Conservation (phyloP, 176 grass and related monocot genomes). For the Areca catechu region DNA sequence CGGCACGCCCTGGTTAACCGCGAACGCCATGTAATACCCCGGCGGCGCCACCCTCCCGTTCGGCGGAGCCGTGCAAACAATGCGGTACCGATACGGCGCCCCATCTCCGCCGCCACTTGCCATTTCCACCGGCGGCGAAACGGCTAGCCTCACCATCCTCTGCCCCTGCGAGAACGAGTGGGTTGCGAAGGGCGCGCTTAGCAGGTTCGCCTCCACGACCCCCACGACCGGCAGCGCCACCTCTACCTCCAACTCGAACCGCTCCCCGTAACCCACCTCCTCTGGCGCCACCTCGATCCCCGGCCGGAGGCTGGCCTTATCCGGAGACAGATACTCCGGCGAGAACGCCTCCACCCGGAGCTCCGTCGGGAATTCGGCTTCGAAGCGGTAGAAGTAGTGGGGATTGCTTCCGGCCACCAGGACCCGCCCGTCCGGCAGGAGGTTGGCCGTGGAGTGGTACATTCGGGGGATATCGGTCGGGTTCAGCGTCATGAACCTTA, state of each 20-base stretch:
- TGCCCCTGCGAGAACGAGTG: slow-evolving; percentile 29
- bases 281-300: background rate
- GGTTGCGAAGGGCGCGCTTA: slow-evolving; percentile 20
- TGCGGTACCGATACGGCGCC: background rate
- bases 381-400: slow-evolving; percentile 22
- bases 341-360: slow-evolving; percentile 19
- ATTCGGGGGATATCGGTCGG: slow-evolving; percentile 9
- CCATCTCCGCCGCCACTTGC: background rate
- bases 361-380: slow-evolving; percentile 19
- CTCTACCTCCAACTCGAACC: slow-evolving; percentile 8
- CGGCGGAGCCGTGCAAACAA: slow-evolving; percentile 2
- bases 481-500: slow-evolving; percentile 17
- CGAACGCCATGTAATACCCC: slow-evolving; percentile 21
- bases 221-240: slow-evolving; percentile 11
- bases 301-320: slow-evolving; percentile 9
- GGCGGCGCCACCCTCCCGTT: slow-evolving; percentile 24
- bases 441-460: slow-evolving; percentile 27
- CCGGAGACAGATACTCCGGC: slow-evolving; percentile 14
- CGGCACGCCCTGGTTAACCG: slow-evolving; percentile 17
- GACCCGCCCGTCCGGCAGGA: slow-evolving; percentile 17
- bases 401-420: slow-evolving; percentile 23
- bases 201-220: slow-evolving; percentile 10
- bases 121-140: background rate
- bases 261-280: slow-evolving; percentile 10
- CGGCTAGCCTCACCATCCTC: slow-evolving; percentile 12